A percentile compares a stretch with the other conserved stretches of the same genome.
These are phyloP conservation scores for Teratosphaeria epicoccoides DNA, from an alignment of 2,329 filamentous ascomycete species.

Conservation along the genomic window DNA sequence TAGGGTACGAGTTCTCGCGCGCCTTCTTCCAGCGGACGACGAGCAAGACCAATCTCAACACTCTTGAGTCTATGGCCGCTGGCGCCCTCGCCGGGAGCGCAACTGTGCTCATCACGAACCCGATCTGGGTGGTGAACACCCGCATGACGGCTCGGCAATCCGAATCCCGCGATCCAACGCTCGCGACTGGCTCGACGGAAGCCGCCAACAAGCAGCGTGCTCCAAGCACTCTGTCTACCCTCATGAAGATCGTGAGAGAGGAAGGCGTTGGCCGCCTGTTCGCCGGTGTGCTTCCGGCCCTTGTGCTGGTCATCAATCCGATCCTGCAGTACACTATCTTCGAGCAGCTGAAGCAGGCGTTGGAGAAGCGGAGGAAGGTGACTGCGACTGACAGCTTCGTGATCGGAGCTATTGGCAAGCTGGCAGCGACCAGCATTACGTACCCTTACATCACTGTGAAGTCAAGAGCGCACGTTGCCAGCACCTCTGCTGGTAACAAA, in stretches of 20 bases:
- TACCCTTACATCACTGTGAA: constrained; percentile 99
- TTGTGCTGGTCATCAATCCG: constrained; percentile 93
- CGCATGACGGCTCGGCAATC: constrained; percentile 86
- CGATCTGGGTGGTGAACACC: constrained; percentile 98
- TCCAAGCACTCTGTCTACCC: constrained; percentile 68
- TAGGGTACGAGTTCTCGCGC: constrained; percentile 90
- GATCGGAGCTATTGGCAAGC: constrained; percentile 84
- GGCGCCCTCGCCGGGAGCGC: constrained; percentile 88
- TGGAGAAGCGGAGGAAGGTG: constrained; percentile 67
- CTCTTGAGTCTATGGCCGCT: constrained; percentile 86
- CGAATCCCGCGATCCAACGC: constrained; percentile 32
- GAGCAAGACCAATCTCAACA: constrained; percentile 68
- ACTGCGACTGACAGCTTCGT: constrained; percentile 83
- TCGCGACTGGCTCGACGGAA: constrained; percentile 29
- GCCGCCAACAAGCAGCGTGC: constrained; percentile 38
- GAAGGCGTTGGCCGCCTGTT: constrained; percentile 83
- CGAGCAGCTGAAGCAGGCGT: constrained; percentile 87
- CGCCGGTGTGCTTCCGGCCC: constrained; percentile 79
- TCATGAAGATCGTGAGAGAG: constrained; percentile 67
- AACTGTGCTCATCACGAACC: constrained; percentile 92
- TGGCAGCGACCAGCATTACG: constrained; percentile 85
- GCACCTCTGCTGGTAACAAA: constrained; percentile 46
- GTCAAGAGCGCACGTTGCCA: constrained; percentile 91
- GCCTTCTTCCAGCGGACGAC: constrained; percentile 74
- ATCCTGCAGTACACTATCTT: constrained; percentile 98